Percentiles rank a stretch among this genome's conserved stretches.
phyloP scores from a whole-genome alignment of 805 yeast species.

The Jamesozyma gamospora region DNA sequence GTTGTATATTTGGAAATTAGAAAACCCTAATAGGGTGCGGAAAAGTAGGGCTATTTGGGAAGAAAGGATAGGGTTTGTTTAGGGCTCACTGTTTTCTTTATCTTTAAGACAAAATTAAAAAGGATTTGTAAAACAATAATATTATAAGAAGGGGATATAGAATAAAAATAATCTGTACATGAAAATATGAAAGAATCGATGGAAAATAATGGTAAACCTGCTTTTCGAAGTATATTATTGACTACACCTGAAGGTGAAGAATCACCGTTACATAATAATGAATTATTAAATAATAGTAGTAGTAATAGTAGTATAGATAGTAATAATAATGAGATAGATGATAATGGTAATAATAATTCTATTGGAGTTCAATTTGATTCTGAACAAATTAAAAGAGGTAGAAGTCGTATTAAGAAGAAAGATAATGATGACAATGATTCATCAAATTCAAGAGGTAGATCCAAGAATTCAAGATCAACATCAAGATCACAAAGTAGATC shows the following conservation, averaged over 20 bases:
- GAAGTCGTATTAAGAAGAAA: constrained; percentile 21
- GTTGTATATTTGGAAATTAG: too few relatives aligned
- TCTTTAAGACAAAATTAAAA: too few relatives aligned
- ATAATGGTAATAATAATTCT: neutral
- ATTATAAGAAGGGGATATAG: too few relatives aligned
- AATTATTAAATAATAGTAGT: neutral
- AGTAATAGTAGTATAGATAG: neutral
- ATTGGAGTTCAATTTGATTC: constrained; percentile 22
- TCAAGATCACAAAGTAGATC: constrained; percentile 4
- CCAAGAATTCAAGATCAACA: constrained; percentile 3
- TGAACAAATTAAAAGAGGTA: constrained; percentile 22
- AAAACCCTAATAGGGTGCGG: too few relatives aligned
- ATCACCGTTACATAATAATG: constrained; percentile 1
- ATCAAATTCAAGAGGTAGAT: constrained; percentile 1
- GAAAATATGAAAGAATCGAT: too few relatives aligned
- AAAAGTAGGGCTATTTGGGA: too few relatives aligned
- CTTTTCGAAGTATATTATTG: constrained; percentile 15
- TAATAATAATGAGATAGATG: neutral
- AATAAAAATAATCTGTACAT: too few relatives aligned
- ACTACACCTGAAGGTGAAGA: constrained; percentile 17
- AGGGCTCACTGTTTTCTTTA: too few relatives aligned
- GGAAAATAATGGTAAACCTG: too few relatives aligned
- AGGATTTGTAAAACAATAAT: too few relatives aligned
- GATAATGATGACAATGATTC: constrained; percentile 3
- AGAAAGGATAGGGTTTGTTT: too few relatives aligned